These are phyloP conservation scores for Emericellopsis cladophorae DNA, from an alignment of 2,329 filamentous ascomycete genomes.

Conservation along the genomic window DNA sequence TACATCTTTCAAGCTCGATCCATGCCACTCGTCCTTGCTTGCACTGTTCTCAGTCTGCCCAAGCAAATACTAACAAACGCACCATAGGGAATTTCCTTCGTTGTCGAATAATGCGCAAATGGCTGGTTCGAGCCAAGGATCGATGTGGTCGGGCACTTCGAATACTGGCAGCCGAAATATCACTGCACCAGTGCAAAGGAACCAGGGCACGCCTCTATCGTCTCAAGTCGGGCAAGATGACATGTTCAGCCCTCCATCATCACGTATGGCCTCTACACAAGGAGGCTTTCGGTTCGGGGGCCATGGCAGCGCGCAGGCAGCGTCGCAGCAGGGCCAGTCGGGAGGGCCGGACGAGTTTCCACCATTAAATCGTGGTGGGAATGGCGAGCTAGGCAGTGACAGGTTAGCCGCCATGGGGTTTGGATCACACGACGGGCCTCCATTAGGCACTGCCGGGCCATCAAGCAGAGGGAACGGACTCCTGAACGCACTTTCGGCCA, in stretches of 20 bases:
- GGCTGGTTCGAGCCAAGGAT: constrained; percentile 31
- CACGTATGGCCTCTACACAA: constrained; percentile 23
- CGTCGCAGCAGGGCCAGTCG: constrained; percentile 28
- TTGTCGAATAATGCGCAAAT: constrained; percentile 48
- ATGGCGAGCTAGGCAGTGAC: constrained; percentile 46
- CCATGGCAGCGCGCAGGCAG: constrained; percentile 25
- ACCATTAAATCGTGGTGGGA: constrained; percentile 42
- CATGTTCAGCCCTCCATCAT: constrained; percentile 28
- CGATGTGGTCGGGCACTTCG: constrained; percentile 42
- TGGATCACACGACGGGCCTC: constrained; percentile 28
- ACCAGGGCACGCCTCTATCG: constrained; percentile 34
- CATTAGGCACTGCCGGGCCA: constrained; percentile 12
- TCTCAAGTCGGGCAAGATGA: constrained; percentile 37
- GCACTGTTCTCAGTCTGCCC: not conserved
- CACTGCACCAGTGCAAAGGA: constrained; percentile 35
- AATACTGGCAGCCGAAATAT: constrained; percentile 34
- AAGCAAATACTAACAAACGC: not conserved
- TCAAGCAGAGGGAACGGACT: constrained; percentile 44
- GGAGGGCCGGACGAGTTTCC: constrained; percentile 48
- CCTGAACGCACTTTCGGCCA: constrained; percentile 51
- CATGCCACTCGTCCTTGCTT: constrained; percentile 5
- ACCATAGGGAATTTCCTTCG: constrained; percentile 52
- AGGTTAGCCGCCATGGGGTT: constrained; percentile 44
- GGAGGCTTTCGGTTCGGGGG: constrained; percentile 41
- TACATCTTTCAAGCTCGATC: not conserved